phyloP scores from a whole-genome alignment of 2,329 filamentous ascomycete genomes.

The Chrysosporium keratinophilum region DNA sequence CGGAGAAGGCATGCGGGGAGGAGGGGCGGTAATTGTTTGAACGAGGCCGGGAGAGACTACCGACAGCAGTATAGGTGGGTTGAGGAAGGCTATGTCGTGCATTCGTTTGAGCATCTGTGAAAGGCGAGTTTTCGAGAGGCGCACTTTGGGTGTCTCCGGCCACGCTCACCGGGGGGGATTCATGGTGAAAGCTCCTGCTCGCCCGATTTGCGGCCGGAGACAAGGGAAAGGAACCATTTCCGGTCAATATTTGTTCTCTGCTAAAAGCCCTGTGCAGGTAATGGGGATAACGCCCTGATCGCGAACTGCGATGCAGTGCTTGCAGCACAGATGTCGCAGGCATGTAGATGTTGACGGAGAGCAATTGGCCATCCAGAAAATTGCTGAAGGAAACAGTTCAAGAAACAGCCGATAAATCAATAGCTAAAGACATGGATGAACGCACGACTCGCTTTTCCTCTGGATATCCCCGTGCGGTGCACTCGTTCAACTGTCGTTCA shows the following conservation, averaged over 20 bases:
- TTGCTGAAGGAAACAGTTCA: background rate
- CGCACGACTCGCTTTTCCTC: background rate
- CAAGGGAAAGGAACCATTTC: background rate
- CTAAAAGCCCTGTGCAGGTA: background rate
- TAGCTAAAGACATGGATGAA: background rate
- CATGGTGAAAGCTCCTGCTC: background rate
- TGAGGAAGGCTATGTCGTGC: no score
- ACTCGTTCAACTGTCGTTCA: background rate
- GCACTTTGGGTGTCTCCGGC: no score
- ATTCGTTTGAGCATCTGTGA: no score
- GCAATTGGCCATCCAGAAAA: background rate
- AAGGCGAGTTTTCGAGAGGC: no score
- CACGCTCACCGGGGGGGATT: background rate
- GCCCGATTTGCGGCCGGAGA: background rate
- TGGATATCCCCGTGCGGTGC: background rate
- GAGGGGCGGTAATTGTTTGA: no score
- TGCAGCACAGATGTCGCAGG: background rate
- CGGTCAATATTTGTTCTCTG: background rate
- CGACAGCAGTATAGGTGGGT: no score
- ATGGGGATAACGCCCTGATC: background rate
- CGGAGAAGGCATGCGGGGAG: no score
- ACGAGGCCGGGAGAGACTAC: no score
- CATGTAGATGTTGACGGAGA: background rate
- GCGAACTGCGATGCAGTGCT: constrained; percentile 2
- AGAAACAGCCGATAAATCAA: background rate